phyloP scores from a whole-genome alignment of 2,329 filamentous ascomycete genomes.

The Colletotrichum viniferum region DNA sequence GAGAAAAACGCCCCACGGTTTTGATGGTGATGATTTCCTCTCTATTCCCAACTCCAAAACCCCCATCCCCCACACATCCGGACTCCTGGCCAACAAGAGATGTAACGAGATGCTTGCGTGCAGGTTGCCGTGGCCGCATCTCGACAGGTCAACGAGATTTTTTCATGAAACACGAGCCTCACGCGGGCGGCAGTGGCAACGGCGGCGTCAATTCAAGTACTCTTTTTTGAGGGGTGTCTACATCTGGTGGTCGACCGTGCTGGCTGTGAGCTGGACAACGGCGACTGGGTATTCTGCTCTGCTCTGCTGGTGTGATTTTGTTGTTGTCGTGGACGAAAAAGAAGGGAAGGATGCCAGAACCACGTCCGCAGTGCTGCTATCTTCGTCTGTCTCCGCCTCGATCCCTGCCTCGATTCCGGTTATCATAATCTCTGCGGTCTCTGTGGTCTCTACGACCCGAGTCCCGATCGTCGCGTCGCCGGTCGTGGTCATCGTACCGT shows the following conservation, averaged over 20 bases:
- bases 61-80: background rate
- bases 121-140: slow-evolving; percentile 5
- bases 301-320: background rate
- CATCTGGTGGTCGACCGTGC: slow-evolving; percentile 8
- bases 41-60: background rate
- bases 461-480: slow-evolving; percentile 27
- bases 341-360: background rate
- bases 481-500: slow-evolving; percentile 20
- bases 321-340: background rate
- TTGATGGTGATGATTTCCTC: background rate
- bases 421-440: slow-evolving; percentile 37
- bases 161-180: slow-evolving; percentile 21
- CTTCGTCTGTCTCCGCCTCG: slow-evolving; percentile 32
- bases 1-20: background rate
- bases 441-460: slow-evolving; percentile 37
- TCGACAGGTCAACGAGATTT: slow-evolving; percentile 6
- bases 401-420: slow-evolving; percentile 31
- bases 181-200: slow-evolving; percentile 16
- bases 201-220: background rate
- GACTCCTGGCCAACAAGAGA: background rate
- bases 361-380: background rate
- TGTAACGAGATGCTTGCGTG: background rate
- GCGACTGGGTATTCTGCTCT: slow-evolving; percentile 9
- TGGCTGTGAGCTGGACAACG: background rate
- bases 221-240: background rate